Evolutionary conservation across 768 basidiomycete genomes (phyloP), one percentile per base, ranked within the genome.

Genomic region (Boletus sp.): DNA sequence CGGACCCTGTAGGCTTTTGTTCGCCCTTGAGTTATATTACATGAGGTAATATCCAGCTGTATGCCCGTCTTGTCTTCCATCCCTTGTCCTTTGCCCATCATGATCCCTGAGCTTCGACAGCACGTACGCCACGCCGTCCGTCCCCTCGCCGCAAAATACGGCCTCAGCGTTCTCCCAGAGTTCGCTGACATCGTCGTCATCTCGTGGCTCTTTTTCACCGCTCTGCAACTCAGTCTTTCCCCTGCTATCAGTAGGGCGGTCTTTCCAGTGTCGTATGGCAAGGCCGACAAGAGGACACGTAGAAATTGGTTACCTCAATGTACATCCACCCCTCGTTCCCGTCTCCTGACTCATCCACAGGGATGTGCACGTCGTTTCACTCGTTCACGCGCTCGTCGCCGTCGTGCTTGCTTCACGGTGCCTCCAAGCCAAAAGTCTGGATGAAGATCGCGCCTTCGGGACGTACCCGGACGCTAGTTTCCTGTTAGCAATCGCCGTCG

Each of bases 351-450:
- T 15, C 14, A 2, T 41, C 23, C 25, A 10, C 60, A 90, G 88
- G 88, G 77, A 80, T 44, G 81, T 84, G 53, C 89, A 83, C 56
- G 74, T 85, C 33, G 83, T 86, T 25, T 91, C 92, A 0, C 83
- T 91, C 60, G 73, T 83, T 1, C 89, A 94, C 64, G 83, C 87
- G 0, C 50, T 88, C 23, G 64, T 89, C 49, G 77, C 89, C 50
- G 76, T 92, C 33, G 83, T 85, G 0, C 75, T 88, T 23, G 80
- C 90, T 1, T 62, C 82, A 19, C 79, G 75, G 50, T 79, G 77
- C 35, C 72, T 91, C 21, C 67, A 76, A 40, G 68, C 74, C 14
- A 70, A 78, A 1, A 76, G 70, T 15, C 73, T 87, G 17, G 66
- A 71, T 27, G 62, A 71, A n/a, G 85, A 93, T 68, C 81, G 82